phyloP scores from a whole-genome alignment of 192 early-diverging fungal species.

The Entomortierella lignicola region DNA sequence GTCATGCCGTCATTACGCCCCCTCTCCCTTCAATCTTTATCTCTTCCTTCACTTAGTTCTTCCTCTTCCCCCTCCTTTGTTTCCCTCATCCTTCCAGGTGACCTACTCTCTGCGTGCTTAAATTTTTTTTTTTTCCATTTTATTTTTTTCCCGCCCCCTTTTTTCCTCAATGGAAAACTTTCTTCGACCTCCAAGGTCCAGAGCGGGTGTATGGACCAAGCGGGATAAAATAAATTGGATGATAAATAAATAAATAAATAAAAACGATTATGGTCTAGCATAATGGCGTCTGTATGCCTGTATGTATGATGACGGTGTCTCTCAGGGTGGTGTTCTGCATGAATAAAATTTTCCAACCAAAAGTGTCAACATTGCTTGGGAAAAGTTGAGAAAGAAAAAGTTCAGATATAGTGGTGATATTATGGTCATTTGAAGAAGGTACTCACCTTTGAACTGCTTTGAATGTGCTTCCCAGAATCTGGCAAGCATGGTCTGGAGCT shows the following conservation, averaged over 20 bases:
- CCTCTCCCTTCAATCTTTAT: not conserved
- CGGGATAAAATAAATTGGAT: slow-evolving; percentile 1
- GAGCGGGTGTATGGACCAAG: slow-evolving; percentile 4
- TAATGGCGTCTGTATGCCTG: too few species aligned
- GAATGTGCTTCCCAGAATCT: slow-evolving; percentile 52
- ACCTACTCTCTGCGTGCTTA: not conserved
- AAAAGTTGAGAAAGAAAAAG: not conserved
- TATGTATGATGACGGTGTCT: too few species aligned
- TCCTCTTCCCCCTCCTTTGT: not conserved
- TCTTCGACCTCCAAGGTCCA: not conserved
- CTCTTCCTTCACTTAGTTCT: not conserved
- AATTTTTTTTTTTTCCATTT: not conserved
- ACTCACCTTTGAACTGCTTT: slow-evolving; percentile 43
- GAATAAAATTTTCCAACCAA: not conserved
- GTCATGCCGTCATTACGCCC: slow-evolving; percentile 5
- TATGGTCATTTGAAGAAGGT: not conserved
- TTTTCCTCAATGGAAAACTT: not conserved
- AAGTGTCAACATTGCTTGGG: not conserved
- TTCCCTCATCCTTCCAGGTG: slow-evolving; percentile 6
- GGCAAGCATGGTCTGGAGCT: slow-evolving; percentile 42
- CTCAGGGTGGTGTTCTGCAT: too few species aligned
- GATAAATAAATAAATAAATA: too few species aligned
- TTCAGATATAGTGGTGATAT: not conserved
- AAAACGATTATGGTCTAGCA: too few species aligned
- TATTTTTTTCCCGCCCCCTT: slow-evolving; percentile 19